phyloP scores from a whole-genome alignment of 768 basidiomycete genomes.

The Boletales sp. region DNA sequence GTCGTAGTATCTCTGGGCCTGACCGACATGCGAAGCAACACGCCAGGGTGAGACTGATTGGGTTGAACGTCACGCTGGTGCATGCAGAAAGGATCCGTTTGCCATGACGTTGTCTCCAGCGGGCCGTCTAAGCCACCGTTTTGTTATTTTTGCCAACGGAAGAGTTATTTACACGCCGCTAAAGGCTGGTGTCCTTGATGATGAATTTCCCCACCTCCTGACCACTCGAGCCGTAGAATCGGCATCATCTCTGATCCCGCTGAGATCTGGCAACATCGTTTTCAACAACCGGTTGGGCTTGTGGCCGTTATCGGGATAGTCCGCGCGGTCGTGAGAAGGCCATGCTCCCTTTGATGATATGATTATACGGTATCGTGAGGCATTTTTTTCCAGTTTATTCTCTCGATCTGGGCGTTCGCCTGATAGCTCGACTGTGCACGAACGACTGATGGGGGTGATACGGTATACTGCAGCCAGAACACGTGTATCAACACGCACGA shows the following conservation, averaged over 20 bases:
- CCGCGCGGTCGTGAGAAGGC: constrained; percentile 26
- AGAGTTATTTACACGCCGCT: constrained; percentile 1
- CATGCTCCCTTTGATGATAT: constrained; percentile 11
- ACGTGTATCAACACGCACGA: constrained; percentile 24
- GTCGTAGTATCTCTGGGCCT: constrained; percentile 6
- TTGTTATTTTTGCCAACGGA: neutral
- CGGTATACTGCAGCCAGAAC: constrained; percentile 9
- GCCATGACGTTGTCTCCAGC: constrained; percentile 1
- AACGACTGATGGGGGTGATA: constrained; percentile 10
- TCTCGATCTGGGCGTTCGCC: constrained; percentile 19
- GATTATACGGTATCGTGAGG: constrained; percentile 22
- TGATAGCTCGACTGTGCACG: constrained; percentile 14
- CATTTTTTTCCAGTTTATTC: constrained; percentile 13
- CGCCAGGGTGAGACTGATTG: constrained; percentile 16
- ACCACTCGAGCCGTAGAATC: constrained; percentile 16
- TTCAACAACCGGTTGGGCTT: constrained; percentile 15
- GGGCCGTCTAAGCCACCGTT: neutral
- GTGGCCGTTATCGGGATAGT: constrained; percentile 17
- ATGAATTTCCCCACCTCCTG: constrained; percentile 3
- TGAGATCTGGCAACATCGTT: constrained; percentile 22
- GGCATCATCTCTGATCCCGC: constrained; percentile 19
- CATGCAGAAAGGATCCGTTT: neutral
- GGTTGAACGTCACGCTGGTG: constrained; percentile 6
- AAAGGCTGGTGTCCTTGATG: constrained; percentile 2
- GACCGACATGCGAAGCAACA: constrained; percentile 3